A percentile compares a stretch with the other conserved stretches of the same genome.
Conservation (phyloP, 2,329 filamentous ascomycete species). For the Nigrospora oryzae region DNA sequence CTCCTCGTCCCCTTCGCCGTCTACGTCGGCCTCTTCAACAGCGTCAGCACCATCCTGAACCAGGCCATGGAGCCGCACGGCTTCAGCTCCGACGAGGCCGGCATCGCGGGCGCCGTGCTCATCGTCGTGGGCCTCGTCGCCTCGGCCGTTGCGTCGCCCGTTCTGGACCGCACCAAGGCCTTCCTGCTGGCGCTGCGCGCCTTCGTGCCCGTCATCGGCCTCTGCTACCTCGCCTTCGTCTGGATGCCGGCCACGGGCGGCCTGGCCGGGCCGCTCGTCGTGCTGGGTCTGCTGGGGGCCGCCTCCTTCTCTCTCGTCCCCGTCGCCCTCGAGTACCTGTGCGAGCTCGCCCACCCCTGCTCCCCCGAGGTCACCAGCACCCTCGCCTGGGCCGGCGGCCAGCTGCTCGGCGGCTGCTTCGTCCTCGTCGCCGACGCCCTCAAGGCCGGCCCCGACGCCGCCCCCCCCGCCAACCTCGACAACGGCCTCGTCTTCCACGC, state of each 20-base stretch:
- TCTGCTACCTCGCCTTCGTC: conserved; percentile 69
- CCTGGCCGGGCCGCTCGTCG: conserved; percentile 62
- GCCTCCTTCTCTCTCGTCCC: conserved; percentile 74
- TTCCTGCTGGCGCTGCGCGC: conserved; percentile 68
- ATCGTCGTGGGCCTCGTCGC: conserved; percentile 80
- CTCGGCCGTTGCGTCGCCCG: conserved; percentile 67
- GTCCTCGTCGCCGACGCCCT: conserved; percentile 76
- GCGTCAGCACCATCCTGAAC: conserved; percentile 77
- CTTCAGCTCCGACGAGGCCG: conserved; percentile 75
- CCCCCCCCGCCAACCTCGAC: conserved; percentile 65
- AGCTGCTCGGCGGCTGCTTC: conserved; percentile 77
- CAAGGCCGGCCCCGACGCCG: conserved; percentile 39
- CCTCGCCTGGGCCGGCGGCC: conserved; percentile 78
- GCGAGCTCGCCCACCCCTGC: conserved; percentile 80
- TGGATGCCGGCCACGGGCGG: conserved; percentile 60
- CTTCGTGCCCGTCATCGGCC: conserved; percentile 64
- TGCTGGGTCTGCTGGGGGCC: conserved; percentile 71
- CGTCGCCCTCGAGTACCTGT: conserved; percentile 76
- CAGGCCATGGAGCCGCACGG: conserved; percentile 84
- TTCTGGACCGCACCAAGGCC: conserved; percentile 77
- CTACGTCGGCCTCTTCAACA: conserved; percentile 93
- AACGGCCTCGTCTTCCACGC: conserved; percentile 71
- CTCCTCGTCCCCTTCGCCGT: conserved; percentile 72
- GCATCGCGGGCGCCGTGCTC: conserved; percentile 80
- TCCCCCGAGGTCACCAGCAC: conserved; percentile 79